These are phyloP conservation scores for Panellus pusillus DNA, from an alignment of 768 basidiomycete species.

Conservation along the genomic window DNA sequence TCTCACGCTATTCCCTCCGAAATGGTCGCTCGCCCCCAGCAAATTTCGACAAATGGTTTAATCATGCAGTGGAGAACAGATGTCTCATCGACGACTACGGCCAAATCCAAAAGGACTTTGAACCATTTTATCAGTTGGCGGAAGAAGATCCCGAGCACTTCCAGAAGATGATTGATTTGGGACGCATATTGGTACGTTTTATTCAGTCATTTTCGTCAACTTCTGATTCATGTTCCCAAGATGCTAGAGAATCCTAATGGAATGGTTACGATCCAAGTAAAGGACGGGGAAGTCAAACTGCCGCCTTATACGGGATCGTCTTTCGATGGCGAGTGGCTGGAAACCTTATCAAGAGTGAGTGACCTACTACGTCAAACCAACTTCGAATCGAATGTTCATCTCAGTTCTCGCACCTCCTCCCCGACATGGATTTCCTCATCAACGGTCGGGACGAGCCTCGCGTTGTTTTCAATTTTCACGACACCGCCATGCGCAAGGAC, in stretches of 20 bases:
- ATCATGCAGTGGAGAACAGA: neutral
- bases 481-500: neutral
- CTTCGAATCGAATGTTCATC: neutral
- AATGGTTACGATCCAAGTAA: neutral
- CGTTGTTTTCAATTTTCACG: slow-evolving; percentile 3
- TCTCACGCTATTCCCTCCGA: neutral
- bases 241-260: neutral
- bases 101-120: neutral
- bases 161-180: neutral
- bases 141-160: neutral
- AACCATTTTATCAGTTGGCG: neutral
- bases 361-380: neutral
- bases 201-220: too few species aligned
- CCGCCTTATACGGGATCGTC: neutral
- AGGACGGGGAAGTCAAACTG: neutral
- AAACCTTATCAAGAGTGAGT: neutral
- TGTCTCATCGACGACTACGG: slow-evolving; percentile 3
- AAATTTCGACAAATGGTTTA: neutral
- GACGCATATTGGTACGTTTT: too few species aligned
- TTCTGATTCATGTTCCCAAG: neutral
- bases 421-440: slow-evolving; percentile 6
- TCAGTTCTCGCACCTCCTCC: slow-evolving; percentile 2
- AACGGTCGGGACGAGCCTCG: slow-evolving; percentile 14
- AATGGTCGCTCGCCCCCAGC: neutral
- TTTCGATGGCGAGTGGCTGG: neutral